A percentile compares a stretch with the other conserved stretches of the same genome.
Conservation (phyloP, 139 green algal species). For the Zygnema cylindricum region DNA sequence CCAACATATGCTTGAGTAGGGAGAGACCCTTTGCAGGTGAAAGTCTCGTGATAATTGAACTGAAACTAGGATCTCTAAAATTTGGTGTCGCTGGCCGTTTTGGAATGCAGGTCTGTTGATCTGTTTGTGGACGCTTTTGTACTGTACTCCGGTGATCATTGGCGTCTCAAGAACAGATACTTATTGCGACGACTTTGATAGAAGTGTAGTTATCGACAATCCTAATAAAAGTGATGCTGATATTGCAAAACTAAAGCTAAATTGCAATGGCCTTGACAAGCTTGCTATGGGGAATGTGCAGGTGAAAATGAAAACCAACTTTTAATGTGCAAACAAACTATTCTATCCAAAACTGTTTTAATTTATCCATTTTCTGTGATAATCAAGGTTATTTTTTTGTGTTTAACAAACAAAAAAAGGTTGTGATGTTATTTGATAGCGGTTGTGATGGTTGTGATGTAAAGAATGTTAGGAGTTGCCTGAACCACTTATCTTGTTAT, state of each 20-base stretch:
- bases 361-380: background rate
- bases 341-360: too few relatives aligned
- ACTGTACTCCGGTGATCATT: conserved; percentile 29
- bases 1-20: too few relatives aligned
- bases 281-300: conserved; percentile 40
- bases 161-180: conserved; percentile 16
- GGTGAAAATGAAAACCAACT: too few relatives aligned
- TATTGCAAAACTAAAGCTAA: background rate
- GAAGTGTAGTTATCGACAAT: too few relatives aligned
- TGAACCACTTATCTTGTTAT: too few relatives aligned
- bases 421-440: background rate
- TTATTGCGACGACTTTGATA: background rate
- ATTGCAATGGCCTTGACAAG: conserved; percentile 4
- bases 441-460: background rate
- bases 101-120: conserved; percentile 21
- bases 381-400: conserved; percentile 3
- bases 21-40: too few relatives aligned
- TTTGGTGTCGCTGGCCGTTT: background rate
- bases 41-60: too few relatives aligned
- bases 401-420: background rate
- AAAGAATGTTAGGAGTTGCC: too few relatives aligned
- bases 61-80: too few relatives aligned
- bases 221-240: conserved; percentile 13
- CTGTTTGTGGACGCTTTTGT: conserved; percentile 10
- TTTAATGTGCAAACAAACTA: too few relatives aligned